Evolutionary conservation across 148 eudicot genomes (phyloP).

Genomic region (Chenopodium quinoa): DNA sequence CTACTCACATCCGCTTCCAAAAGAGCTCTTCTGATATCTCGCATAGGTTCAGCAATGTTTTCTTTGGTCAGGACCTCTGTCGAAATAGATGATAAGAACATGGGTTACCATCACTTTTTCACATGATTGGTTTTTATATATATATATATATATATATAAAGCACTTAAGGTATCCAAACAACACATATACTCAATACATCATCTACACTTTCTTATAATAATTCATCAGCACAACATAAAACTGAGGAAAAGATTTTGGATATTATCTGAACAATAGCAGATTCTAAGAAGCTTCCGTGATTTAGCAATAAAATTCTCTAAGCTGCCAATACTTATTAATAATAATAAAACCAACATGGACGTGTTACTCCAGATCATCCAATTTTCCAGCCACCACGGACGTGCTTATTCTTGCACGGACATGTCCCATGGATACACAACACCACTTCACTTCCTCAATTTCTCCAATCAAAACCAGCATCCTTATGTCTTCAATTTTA

Average conservation of each 20-base stretch:
- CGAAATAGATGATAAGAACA: constrained; percentile 14
- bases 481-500: too few species aligned
- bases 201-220: background rate
- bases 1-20: constrained; percentile 93
- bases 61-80: constrained; percentile 92
- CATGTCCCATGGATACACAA: too few species aligned
- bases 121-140: background rate
- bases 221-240: background rate
- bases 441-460: too few species aligned
- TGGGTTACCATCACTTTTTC: background rate
- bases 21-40: constrained; percentile 94
- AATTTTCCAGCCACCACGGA: too few species aligned
- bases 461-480: too few species aligned
- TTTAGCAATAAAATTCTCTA: background rate
- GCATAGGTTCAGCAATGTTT: constrained; percentile 94
- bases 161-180: background rate
- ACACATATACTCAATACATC: background rate
- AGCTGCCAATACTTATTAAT: background rate
- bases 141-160: background rate
- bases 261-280: background rate
- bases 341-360: too few species aligned
- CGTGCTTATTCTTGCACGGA: too few species aligned
- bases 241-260: background rate
- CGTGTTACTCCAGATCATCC: too few species aligned
- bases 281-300: background rate